Base-by-base conservation (phyloP, 2,329 filamentous ascomycete genomes). In the Bimuria novae-zelandiae region DNA sequence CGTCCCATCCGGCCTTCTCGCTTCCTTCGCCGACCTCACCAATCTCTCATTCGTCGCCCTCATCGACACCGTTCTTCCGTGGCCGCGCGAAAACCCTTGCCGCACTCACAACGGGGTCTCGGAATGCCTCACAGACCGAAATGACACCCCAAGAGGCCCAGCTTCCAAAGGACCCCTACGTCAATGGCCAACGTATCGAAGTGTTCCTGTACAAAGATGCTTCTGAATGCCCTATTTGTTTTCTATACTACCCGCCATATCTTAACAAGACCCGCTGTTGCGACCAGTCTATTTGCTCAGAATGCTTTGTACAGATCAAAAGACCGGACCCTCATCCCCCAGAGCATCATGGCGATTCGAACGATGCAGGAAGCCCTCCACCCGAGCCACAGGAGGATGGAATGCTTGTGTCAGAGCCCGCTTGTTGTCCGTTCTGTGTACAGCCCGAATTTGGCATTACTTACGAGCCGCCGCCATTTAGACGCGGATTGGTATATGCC, bases 301-400 rank as follows among this genome's bases (percentile, higher is more conserved):
- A 99, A 76, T 99, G 94, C 73, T 99, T 99, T 67, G 94, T 99
- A 3, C 94, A 99, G 73, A 99, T 99, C 71, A 97, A 97, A 73
- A 85, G 94, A 36, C 87, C 92, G 3, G 93, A 99, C 60, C 92
- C 92, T 8, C 90, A 97, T 71, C 85, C 92, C 33, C 90, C 91
- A 1, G 90, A 96, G 70, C 90, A 94, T 67, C 82, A 82, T 39
- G 77, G 81, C 19, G 55, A 65, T 51, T 69, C 76, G 3, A 64
- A 69, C 29, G 68, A 74, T 36, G 63, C 74, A 40, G 69, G 70
- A 29, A 67, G 72, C 35, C 63, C 74, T 40, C 59, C 75, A 49
- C 68, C 75, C 22, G 75, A 78, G 49, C 72, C 77, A 29, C 82
- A 79, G 54, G 79, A 80, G 55, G 78, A 86, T 41, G 77, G 78